Percentiles rank a stretch among this genome's conserved stretches.
Evolutionary conservation across 768 basidiomycete genomes (phyloP).

Genomic region (Pulveroboletus frians): DNA sequence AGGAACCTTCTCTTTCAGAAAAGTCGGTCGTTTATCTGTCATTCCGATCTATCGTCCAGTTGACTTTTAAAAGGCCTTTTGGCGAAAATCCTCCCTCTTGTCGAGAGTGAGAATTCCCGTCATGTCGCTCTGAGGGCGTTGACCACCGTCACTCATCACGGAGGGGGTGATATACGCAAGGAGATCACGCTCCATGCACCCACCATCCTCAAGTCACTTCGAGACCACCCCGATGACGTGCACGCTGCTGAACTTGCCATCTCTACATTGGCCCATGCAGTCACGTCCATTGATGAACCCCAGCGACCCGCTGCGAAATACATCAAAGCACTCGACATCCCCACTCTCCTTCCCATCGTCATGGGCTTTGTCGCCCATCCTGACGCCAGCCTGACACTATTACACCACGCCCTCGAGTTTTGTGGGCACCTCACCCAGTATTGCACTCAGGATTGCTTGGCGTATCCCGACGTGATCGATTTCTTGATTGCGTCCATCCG

Average conservation of each 20-base stretch:
- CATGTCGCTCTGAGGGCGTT: constrained; percentile 52
- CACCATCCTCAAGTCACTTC: constrained; percentile 41
- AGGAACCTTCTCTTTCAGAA: constrained; percentile 54
- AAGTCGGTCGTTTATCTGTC: constrained; percentile 33
- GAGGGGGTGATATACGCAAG: constrained; percentile 43
- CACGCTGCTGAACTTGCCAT: constrained; percentile 47
- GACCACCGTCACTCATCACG: constrained; percentile 57
- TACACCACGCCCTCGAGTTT: constrained; percentile 50
- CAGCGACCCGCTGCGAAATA: constrained; percentile 34
- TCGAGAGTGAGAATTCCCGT: constrained; percentile 44
- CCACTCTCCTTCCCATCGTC: constrained; percentile 39
- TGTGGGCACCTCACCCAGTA: constrained; percentile 41
- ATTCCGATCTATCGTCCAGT: not conserved
- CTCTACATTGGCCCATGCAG: constrained; percentile 47
- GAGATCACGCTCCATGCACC: constrained; percentile 45
- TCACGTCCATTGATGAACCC: constrained; percentile 40
- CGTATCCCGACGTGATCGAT: constrained; percentile 39
- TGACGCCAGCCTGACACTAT: constrained; percentile 35
- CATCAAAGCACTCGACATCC: constrained; percentile 39
- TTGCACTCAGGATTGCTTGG: constrained; percentile 40
- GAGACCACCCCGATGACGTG: constrained; percentile 47
- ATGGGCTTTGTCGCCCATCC: constrained; percentile 43
- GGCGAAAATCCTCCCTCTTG: constrained; percentile 50
- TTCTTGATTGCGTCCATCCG: constrained; percentile 54
- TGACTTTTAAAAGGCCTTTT: constrained; percentile 42